Percentiles rank a stretch among this genome's conserved stretches.
Evolutionary conservation across 129 eudicot species (phyloP).

Genomic region (Smallanthus sonchifolius): DNA sequence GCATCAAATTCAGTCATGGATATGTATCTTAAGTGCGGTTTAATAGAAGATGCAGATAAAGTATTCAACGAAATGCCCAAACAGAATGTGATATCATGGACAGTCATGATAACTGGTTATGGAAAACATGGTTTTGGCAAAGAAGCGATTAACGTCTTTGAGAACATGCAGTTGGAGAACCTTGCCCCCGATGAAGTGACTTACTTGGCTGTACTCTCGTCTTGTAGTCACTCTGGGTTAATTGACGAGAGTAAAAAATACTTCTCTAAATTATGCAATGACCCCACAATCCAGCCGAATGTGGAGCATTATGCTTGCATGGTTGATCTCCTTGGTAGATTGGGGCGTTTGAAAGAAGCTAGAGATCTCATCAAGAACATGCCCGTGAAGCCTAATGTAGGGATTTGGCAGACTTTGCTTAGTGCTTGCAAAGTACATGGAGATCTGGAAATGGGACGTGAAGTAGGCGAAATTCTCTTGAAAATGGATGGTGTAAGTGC

Average conservation of each 20-base stretch:
- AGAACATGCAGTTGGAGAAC: constrained; percentile 41
- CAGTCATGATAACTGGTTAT: constrained; percentile 71
- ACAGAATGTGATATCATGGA: constrained; percentile 56
- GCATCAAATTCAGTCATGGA: constrained; percentile 62
- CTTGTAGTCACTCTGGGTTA: constrained; percentile 83
- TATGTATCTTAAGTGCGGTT: constrained; percentile 81
- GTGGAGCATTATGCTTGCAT: constrained; percentile 79
- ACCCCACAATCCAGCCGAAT: constrained; percentile 34
- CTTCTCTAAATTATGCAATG: constrained; percentile 48
- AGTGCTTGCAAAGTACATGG: constrained; percentile 78
- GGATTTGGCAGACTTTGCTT: constrained; percentile 83
- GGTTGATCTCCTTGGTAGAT: constrained; percentile 88
- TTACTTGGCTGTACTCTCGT: constrained; percentile 72
- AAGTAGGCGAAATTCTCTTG: constrained; percentile 57
- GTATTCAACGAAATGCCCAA: constrained; percentile 45
- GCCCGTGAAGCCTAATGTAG: constrained; percentile 51
- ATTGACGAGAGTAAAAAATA: constrained; percentile 50
- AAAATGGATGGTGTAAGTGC: constrained; percentile 53
- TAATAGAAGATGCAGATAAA: constrained; percentile 56
- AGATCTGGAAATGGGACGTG: constrained; percentile 69
- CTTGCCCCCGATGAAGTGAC: constrained; percentile 59
- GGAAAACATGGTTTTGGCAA: constrained; percentile 72
- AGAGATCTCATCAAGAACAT: constrained; percentile 54
- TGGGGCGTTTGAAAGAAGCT: constrained; percentile 65
- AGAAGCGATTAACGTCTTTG: constrained; percentile 45